Conservation (phyloP, 1,139 yeast genomes). For the Yamadazyma triangularis region DNA sequence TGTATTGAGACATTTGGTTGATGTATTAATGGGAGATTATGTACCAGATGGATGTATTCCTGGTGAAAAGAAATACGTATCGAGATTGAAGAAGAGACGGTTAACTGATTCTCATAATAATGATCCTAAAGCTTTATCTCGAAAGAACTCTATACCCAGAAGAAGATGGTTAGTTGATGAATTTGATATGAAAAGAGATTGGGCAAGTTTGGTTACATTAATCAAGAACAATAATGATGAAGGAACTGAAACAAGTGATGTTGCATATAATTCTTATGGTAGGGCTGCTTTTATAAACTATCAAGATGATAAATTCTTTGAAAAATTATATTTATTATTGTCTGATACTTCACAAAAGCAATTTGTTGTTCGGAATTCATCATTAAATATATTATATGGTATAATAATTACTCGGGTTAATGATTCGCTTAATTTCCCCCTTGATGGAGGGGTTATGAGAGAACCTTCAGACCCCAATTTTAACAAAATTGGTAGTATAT, state of each 20-base stretch:
- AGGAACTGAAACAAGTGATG: constrained; percentile 6
- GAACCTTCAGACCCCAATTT: constrained; percentile 7
- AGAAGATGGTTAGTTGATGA: constrained; percentile 62
- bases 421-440: constrained; percentile 8
- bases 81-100: constrained; percentile 21
- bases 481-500: constrained; percentile 40
- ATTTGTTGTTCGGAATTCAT: constrained; percentile 58
- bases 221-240: constrained; percentile 28
- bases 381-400: constrained; percentile 55
- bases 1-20: constrained; percentile 47
- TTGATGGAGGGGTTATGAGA: constrained; percentile 12
- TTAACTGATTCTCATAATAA: constrained; percentile 10
- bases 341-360: constrained; percentile 34
- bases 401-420: constrained; percentile 55
- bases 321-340: constrained; percentile 28
- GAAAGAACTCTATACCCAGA: constrained; percentile 23
- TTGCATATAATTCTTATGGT: constrained; percentile 4
- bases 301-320: constrained; percentile 26
- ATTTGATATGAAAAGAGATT: constrained; percentile 48
- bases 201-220: constrained; percentile 44
- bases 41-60: constrained; percentile 56
- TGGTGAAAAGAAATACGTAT: constrained; percentile 41
- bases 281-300: constrained; percentile 13
- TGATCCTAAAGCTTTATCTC: constrained; percentile 5
- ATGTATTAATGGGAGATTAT: constrained; percentile 51